phyloP scores from a whole-genome alignment of 352 stramenopile species.

The Saprolegnia diclina region DNA sequence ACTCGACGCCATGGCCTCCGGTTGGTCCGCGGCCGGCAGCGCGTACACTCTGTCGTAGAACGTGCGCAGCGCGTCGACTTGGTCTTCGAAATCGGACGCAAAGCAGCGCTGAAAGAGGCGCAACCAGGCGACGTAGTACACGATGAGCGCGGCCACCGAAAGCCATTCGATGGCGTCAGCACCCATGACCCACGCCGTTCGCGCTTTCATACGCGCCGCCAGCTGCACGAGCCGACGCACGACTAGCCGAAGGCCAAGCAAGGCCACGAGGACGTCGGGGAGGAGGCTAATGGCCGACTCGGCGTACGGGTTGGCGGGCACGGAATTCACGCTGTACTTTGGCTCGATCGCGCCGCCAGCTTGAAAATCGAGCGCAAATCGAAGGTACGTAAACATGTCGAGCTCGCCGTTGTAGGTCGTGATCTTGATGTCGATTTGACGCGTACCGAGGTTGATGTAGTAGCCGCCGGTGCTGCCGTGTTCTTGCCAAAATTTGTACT shows the following conservation, averaged over 20 bases:
- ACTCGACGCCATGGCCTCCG: not conserved
- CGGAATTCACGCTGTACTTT: not conserved
- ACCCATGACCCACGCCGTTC: not conserved
- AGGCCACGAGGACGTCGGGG: conserved; percentile 35
- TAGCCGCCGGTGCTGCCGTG: not conserved
- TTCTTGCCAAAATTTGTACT: not conserved
- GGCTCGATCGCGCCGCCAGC: conserved; percentile 34
- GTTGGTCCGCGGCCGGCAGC: not conserved
- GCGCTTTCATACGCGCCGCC: not conserved
- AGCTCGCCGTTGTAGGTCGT: conserved; percentile 55
- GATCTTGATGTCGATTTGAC: conserved; percentile 20
- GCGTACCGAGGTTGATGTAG: not conserved
- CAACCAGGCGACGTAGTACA: not conserved
- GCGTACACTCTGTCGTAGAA: conserved; percentile 4
- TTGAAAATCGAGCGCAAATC: conserved; percentile 37
- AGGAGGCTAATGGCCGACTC: not conserved
- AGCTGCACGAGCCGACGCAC: not conserved
- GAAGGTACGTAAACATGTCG: conserved; percentile 39
- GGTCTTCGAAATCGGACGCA: not conserved
- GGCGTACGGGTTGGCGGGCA: not conserved
- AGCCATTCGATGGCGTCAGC: not conserved
- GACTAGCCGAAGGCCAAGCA: conserved; percentile 31
- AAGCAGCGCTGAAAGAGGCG: not conserved
- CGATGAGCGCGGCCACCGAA: not conserved
- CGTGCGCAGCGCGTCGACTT: not conserved